Evolutionary conservation across 129 eudicot genomes (phyloP), one percentile per base, ranked within the genome.

Genomic region (Saposhnikovia divaricata): DNA sequence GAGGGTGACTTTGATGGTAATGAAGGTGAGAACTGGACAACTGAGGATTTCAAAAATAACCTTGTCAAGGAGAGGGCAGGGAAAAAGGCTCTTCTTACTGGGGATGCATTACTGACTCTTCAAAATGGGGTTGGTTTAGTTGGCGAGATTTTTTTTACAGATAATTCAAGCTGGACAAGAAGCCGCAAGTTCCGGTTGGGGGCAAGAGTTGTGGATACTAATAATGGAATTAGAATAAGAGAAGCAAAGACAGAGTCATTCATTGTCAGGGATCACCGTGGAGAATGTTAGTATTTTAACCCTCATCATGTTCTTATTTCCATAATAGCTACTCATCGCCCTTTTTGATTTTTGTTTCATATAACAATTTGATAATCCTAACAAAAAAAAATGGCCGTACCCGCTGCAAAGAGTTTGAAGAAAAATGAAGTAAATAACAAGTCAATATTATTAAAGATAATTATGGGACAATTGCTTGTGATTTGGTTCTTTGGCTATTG

Each of bases 211-310:
- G 79, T 79, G 23, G 85, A 81, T 76, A 75, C 76, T 31, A 44
- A 40, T 76, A 44, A 39, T n/a, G 85, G 80, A 55, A 65, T 74
- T 72, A 15, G 43, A n/a, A 82, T 93, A 39, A 82, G 76, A 79
- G 92, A 87, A 85, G 97, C 93, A 51, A 82, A n/a, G 51, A 87
- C 96, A 1, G 87, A 85, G 27, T 34, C 89, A 4, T 87, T 89
- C 65, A 47, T 89, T 76, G 93, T 89, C 81, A 85, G 90, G 83
- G 93, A 89, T 83, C 90, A 87, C 79, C 90, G 93, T 57, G 90
- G 93, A 81, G 90, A 89, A 82, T 81, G 93, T 89, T 82, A 86
- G 93, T 80, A 69, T 42, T 74, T 25, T 37, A 21, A 27, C 73
- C 61, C 63, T 13, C 14, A 46, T 25, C 19, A 25, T 75, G 5